phyloP scores from a whole-genome alignment of 306 rosid genomes.

The Cucurbita moschata region DNA sequence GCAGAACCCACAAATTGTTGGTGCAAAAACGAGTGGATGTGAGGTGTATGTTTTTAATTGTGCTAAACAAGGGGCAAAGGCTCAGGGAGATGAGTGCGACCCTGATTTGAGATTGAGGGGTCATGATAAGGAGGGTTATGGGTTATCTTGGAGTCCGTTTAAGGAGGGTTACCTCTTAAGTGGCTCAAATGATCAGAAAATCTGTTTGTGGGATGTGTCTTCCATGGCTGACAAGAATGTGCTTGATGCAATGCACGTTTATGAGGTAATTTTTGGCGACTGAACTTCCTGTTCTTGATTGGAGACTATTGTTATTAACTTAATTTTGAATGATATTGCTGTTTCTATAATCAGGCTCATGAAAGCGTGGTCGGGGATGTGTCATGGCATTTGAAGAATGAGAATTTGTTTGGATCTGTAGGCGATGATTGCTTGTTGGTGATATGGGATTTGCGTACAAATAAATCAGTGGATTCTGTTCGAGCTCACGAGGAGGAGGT shows the following conservation, averaged over 20 bases:
- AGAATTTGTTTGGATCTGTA: constrained; percentile 61
- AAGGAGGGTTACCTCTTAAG: constrained; percentile 67
- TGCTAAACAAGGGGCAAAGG: constrained; percentile 23
- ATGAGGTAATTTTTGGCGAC: constrained; percentile 35
- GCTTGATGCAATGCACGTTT: constrained; percentile 54
- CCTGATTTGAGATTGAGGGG: constrained; percentile 87
- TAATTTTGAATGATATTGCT: not conserved
- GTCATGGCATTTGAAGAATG: constrained; percentile 64
- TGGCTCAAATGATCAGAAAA: constrained; percentile 61
- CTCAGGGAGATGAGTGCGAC: constrained; percentile 22
- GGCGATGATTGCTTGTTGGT: constrained; percentile 81
- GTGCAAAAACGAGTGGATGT: constrained; percentile 60
- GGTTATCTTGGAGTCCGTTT: constrained; percentile 71
- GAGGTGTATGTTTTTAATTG: constrained; percentile 75
- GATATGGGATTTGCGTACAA: constrained; percentile 78
- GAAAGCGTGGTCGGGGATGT: constrained; percentile 65
- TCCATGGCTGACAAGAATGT: constrained; percentile 35
- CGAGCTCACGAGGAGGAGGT: constrained; percentile 84
- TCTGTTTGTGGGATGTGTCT: constrained; percentile 83
- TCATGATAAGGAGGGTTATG: constrained; percentile 88
- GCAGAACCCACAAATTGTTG: constrained; percentile 45
- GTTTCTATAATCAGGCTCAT: constrained; percentile 31
- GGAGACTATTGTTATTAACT: not conserved
- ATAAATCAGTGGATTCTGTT: constrained; percentile 48
- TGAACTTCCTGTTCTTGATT: not conserved